Evolutionary conservation across 2,329 filamentous ascomycete genomes (phyloP).

Genomic region (Bipolaris bicolor): DNA sequence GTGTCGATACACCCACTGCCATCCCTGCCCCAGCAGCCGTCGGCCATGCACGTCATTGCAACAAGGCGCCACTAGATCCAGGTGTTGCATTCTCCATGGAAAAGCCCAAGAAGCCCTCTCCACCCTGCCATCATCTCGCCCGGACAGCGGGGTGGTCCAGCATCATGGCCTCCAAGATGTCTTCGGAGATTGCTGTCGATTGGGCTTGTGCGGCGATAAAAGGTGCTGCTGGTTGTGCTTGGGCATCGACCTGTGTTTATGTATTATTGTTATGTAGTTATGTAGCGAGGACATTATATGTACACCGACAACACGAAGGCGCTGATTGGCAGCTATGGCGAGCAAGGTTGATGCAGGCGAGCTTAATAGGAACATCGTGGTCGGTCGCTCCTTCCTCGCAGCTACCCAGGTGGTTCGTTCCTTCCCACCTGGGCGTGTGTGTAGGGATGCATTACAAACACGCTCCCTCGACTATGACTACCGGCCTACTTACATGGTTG

Average conservation of each 20-base stretch:
- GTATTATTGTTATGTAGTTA: too few relatives aligned
- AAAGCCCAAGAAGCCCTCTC: not conserved
- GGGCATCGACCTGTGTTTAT: slow-evolving; percentile 47
- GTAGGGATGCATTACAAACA: too few relatives aligned
- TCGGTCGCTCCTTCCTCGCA: not conserved
- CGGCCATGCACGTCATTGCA: slow-evolving; percentile 4
- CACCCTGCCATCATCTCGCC: not conserved
- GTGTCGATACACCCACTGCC: not conserved
- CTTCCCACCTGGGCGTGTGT: not conserved
- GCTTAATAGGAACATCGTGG: too few relatives aligned
- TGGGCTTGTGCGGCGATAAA: not conserved
- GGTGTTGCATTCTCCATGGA: not conserved
- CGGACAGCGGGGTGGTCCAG: not conserved
- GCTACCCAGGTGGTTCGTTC: too few relatives aligned
- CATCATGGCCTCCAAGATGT: not conserved
- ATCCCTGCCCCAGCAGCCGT: slow-evolving; percentile 2
- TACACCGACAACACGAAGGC: too few relatives aligned
- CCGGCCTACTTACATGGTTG: not conserved
- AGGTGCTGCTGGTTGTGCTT: slow-evolving; percentile 71
- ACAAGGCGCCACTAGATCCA: not conserved
- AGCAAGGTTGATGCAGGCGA: too few relatives aligned
- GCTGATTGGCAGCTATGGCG: too few relatives aligned
- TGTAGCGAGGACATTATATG: too few relatives aligned
- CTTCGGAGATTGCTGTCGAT: slow-evolving; percentile 16
- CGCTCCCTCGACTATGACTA: not conserved